phyloP scores from a whole-genome alignment of 2,329 filamentous ascomycete species.

The Fusarium tupiense region DNA sequence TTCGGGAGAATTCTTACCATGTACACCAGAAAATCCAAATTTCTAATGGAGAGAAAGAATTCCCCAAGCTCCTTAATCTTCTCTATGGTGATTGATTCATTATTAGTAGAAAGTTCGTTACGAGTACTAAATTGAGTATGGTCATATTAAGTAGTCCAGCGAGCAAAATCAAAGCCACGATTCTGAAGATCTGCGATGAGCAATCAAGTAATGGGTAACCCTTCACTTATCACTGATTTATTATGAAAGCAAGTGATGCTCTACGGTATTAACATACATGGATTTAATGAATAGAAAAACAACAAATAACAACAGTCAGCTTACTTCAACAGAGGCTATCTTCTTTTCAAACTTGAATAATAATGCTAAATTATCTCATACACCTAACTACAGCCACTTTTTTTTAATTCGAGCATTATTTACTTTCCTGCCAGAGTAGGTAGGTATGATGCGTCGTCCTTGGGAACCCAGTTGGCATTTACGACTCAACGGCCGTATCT shows the following conservation, averaged over 20 bases:
- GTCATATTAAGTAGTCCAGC: neutral
- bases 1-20: neutral
- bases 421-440: neutral
- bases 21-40: neutral
- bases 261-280: neutral
- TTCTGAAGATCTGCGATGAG: neutral
- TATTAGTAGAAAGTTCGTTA: neutral
- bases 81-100: neutral
- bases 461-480: neutral
- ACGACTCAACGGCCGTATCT: too few relatives aligned
- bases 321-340: neutral
- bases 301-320: neutral
- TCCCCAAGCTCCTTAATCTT: neutral
- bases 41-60: neutral
- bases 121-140: neutral
- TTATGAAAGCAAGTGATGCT: neutral
- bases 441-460: neutral
- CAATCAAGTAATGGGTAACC: neutral
- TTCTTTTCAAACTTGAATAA: neutral
- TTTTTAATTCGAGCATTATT: neutral
- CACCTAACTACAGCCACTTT: neutral
- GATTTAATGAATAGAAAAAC: neutral
- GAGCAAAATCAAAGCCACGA: neutral
- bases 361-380: neutral
- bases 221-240: neutral